Percentiles rank a stretch among this genome's conserved stretches.
Evolutionary conservation across 495 filamentous ascomycete species (phyloP).

Genomic region (Penicillium macrosclerotiorum): DNA sequence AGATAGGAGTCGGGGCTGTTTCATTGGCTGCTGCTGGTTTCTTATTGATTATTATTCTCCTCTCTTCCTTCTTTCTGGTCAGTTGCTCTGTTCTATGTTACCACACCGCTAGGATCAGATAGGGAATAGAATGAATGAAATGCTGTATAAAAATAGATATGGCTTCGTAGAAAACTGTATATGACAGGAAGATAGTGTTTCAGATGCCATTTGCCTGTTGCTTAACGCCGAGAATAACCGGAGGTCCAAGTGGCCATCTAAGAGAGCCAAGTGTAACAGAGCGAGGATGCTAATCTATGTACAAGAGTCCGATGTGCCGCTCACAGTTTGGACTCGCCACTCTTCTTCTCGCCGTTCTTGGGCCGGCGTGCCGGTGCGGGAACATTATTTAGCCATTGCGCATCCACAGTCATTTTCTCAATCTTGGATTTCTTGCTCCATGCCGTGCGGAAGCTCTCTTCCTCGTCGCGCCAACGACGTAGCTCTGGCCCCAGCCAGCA

Average conservation of each 20-base stretch:
- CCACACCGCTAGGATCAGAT: constrained; percentile 5
- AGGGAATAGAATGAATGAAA: constrained; percentile 8
- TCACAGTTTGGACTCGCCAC: constrained; percentile 37
- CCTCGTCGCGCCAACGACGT: constrained; percentile 60
- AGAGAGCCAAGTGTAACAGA: no score
- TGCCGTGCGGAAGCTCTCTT: constrained; percentile 55
- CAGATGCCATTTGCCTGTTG: no score
- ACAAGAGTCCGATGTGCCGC: background rate
- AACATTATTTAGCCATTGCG: constrained; percentile 54
- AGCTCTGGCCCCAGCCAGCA: constrained; percentile 64
- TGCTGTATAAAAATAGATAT: background rate
- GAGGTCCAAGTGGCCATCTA: no score
- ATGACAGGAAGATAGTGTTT: no score
- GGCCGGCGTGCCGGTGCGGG: constrained; percentile 38
- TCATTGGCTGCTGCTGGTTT: background rate
- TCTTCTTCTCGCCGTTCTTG: constrained; percentile 23
- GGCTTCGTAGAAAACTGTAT: no score
- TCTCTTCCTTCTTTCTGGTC: background rate
- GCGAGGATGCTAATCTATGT: constrained; percentile 8
- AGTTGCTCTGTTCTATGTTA: no score
- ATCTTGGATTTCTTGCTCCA: constrained; percentile 46
- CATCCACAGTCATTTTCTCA: constrained; percentile 59
- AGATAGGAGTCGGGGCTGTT: constrained; percentile 4
- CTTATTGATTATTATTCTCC: background rate
- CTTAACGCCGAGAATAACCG: no score